Evolutionary conservation across 805 yeast species (phyloP).

Genomic region (Wickerhamiella galacta): DNA sequence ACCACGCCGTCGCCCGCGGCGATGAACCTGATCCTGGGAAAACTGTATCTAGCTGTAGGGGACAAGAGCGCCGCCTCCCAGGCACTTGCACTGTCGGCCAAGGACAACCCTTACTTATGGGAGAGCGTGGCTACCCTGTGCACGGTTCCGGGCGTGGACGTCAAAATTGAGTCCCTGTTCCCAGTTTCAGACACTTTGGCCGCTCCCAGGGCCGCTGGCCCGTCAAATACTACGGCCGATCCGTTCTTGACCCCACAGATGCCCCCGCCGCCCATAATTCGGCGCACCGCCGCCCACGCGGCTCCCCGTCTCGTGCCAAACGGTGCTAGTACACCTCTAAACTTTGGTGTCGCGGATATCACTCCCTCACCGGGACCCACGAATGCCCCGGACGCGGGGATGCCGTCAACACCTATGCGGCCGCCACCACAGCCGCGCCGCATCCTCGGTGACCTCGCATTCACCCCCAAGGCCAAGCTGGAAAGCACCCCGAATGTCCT

Average conservation of each 20-base stretch:
- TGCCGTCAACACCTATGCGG: constrained; percentile 1
- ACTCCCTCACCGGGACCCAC: background rate
- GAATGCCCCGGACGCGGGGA: background rate
- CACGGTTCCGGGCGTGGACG: constrained; percentile 44
- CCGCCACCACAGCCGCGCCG: background rate
- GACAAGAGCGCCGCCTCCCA: constrained; percentile 49
- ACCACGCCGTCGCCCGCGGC: constrained; percentile 52
- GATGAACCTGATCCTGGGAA: constrained; percentile 51
- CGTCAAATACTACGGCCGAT: background rate
- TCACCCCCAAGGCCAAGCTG: background rate
- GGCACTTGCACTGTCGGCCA: constrained; percentile 51
- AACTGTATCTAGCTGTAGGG: constrained; percentile 40
- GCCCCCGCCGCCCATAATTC: background rate
- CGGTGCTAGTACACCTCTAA: background rate
- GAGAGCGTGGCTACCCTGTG: constrained; percentile 72
- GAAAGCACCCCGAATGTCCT: background rate
- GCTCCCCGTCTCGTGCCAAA: no score
- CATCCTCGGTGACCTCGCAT: background rate
- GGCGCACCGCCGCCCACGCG: background rate
- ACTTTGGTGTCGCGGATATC: background rate
- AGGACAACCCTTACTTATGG: constrained; percentile 64
- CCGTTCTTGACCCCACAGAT: background rate
- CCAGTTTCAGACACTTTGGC: constrained; percentile 8
- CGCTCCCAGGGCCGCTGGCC: background rate
- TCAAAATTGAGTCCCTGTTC: constrained; percentile 34